Conservation (phyloP, 495 filamentous ascomycete species). For the Lasiosphaeria ovina region DNA sequence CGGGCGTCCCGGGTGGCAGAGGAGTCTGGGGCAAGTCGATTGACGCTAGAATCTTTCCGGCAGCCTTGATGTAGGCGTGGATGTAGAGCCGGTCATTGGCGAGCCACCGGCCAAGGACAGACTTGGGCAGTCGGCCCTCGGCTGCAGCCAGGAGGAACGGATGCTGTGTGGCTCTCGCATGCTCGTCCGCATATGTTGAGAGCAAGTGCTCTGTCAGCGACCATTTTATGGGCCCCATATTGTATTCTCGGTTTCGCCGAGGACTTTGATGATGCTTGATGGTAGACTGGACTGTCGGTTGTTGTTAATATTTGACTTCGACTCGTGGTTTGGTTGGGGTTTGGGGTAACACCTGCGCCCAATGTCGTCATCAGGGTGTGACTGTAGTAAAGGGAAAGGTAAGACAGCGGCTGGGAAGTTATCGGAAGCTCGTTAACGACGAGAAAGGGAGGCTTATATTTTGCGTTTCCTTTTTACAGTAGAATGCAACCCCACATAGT, state of each 20-base stretch:
- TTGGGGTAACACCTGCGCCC: too few relatives aligned
- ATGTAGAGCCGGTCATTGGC: constrained; percentile 75
- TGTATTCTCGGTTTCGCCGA: not conserved
- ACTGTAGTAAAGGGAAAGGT: too few relatives aligned
- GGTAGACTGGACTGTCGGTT: not conserved
- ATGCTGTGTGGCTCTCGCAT: constrained; percentile 59
- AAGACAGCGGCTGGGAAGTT: too few relatives aligned
- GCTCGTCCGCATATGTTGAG: constrained; percentile 35
- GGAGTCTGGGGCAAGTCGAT: constrained; percentile 53
- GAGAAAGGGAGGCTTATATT: too few relatives aligned
- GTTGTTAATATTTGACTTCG: too few relatives aligned
- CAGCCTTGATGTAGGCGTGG: constrained; percentile 65
- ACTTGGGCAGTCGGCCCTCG: constrained; percentile 56
- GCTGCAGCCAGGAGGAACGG: constrained; percentile 69
- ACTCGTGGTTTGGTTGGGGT: too few relatives aligned
- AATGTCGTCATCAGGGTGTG: too few relatives aligned
- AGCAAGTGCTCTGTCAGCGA: constrained; percentile 56
- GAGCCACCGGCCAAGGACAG: constrained; percentile 64
- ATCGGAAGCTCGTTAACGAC: too few relatives aligned
- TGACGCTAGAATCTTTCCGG: constrained; percentile 63
- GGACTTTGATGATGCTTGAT: not conserved
- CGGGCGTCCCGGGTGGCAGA: constrained; percentile 11
- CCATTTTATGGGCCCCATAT: constrained; percentile 10
- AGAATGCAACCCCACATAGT: too few relatives aligned
- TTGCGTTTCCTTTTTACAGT: too few relatives aligned